phyloP scores from a whole-genome alignment of 305 asterid genomes.

The Rubia tinctorum region DNA sequence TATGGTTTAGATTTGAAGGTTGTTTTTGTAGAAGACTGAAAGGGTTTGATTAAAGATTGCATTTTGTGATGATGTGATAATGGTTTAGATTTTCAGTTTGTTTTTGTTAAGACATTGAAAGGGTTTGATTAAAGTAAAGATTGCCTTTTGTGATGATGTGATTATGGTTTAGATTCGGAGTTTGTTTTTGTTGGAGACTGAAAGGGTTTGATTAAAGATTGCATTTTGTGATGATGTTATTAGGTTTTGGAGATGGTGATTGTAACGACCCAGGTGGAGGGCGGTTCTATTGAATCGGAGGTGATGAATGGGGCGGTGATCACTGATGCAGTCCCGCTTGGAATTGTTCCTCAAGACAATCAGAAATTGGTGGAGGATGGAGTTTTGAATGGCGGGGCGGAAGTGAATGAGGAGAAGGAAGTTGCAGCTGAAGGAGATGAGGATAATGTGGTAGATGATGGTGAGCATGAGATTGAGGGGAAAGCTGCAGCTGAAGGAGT shows the following conservation, averaged over 20 bases:
- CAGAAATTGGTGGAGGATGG: background rate
- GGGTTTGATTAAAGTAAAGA: background rate
- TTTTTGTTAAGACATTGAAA: background rate
- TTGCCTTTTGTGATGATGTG: background rate
- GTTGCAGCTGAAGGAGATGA: background rate
- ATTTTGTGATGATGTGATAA: background rate
- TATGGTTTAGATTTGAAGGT: no score
- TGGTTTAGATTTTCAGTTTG: no score
- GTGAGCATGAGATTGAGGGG: background rate
- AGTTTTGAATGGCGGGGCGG: background rate
- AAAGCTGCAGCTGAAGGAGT: background rate
- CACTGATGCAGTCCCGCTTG: background rate
- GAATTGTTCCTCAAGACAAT: background rate
- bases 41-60: background rate
- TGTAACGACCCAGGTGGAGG: background rate
- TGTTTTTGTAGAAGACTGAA: background rate
- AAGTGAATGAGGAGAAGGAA: background rate
- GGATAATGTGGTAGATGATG: background rate
- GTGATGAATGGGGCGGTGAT: background rate
- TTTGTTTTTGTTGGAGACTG: background rate
- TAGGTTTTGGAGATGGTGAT: constrained; percentile 2
- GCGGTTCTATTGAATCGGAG: background rate
- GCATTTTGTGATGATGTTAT: background rate
- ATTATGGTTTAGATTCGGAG: background rate
- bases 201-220: background rate